These are phyloP conservation scores for Paecilomyces niveus DNA, from an alignment of 2,329 filamentous ascomycete species.

Conservation along the genomic window DNA sequence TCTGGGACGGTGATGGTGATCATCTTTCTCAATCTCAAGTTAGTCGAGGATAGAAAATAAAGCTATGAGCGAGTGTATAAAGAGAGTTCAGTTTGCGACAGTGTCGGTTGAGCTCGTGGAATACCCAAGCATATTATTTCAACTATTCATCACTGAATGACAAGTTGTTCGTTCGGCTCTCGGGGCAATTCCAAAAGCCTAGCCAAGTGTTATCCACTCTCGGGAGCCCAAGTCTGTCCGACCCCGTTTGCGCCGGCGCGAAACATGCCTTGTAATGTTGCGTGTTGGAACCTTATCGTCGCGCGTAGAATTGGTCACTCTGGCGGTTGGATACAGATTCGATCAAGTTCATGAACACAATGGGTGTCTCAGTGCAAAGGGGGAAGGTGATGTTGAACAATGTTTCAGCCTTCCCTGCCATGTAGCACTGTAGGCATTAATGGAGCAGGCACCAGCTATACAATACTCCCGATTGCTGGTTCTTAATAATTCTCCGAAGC, in stretches of 20 bases:
- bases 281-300: neutral
- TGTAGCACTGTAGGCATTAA: too few species aligned
- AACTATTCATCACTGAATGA: neutral
- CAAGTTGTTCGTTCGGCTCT: neutral
- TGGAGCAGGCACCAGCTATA: too few species aligned
- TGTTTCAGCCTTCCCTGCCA: too few species aligned
- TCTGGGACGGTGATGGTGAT: constrained; percentile 38
- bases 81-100: neutral
- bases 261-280: neutral
- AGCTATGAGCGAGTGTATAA: neutral
- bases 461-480: too few species aligned
- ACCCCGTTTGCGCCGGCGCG: neutral
- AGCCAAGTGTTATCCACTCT: neutral
- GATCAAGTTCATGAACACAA: too few species aligned
- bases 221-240: neutral
- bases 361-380: too few species aligned
- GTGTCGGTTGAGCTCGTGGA: neutral
- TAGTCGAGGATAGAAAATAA: neutral
- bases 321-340: neutral
- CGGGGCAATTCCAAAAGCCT: neutral
- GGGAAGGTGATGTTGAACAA: too few species aligned
- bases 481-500: too few species aligned
- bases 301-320: neutral
- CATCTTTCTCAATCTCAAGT: constrained; percentile 19
- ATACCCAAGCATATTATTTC: neutral